Conservation (phyloP, 2,329 filamentous ascomycete genomes). For the Aphanocladium album region DNA sequence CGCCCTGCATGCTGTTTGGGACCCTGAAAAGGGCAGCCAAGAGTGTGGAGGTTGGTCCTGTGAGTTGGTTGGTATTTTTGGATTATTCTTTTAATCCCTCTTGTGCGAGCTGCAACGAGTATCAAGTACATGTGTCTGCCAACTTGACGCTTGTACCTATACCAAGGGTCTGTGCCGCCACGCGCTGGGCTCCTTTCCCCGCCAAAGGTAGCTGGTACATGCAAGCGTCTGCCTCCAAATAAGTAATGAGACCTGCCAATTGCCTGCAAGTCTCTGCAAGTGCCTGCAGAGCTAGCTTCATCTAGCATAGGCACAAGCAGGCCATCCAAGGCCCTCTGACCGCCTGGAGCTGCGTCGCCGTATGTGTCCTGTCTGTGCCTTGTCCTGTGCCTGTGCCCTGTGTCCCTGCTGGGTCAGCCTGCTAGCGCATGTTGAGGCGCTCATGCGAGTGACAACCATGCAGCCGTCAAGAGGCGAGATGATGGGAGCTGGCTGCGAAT, state of each 20-base stretch:
- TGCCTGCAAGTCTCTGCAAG: background rate
- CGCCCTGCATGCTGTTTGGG: background rate
- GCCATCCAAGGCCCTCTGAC: background rate
- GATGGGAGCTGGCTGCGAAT: too few relatives aligned
- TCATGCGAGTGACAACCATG: slow-evolving; percentile 5
- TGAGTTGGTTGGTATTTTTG: too few relatives aligned
- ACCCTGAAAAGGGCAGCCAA: background rate
- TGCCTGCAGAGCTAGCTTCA: too few relatives aligned
- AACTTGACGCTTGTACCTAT: background rate
- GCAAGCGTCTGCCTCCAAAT: background rate
- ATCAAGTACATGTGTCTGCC: too few relatives aligned
- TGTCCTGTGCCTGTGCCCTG: background rate
- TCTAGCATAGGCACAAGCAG: too few relatives aligned
- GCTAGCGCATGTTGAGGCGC: slow-evolving; percentile 5
- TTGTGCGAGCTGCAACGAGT: too few relatives aligned
- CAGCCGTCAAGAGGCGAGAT: too few relatives aligned
- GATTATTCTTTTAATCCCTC: background rate
- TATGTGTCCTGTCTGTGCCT: background rate
- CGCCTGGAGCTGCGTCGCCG: background rate
- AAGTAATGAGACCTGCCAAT: too few relatives aligned
- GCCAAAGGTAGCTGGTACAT: slow-evolving; percentile 8
- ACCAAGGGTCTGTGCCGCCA: slow-evolving; percentile 8
- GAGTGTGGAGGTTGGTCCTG: too few relatives aligned
- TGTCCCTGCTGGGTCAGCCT: slow-evolving; percentile 2
- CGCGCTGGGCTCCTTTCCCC: slow-evolving; percentile 1